Base-by-base conservation (phyloP, 495 filamentous ascomycete species). In the Penicillium crystallinum region DNA sequence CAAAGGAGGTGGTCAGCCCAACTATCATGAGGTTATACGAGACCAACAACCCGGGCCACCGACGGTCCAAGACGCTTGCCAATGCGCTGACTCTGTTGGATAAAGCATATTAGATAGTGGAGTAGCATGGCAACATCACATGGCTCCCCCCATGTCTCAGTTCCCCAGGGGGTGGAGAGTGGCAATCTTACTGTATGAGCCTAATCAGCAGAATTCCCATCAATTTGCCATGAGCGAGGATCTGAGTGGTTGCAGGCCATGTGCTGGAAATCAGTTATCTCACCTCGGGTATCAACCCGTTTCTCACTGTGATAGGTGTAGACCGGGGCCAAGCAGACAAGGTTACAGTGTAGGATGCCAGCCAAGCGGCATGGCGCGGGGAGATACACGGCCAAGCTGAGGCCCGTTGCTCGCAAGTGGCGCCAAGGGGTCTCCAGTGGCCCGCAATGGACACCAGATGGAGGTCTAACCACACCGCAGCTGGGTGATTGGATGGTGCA, bases 291-390 rank as follows among this genome's bases (percentile, higher is more conserved):
- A 50, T 41, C 27, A 22, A 17, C 17, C 12, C 37, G 7, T 34
- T 11, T 7, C 8, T 22, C 0, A 9, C 12, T 34, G n/a, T 31
- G 19, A 41, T 50, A 17, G 48, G 31, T n/a, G 21, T 10, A 10
- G 30, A 35, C 3, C 2, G 5, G 35, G 7, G 45, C 45, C 45
- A 47, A 47, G 37, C 6, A 9, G 3, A 34, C 38, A 34, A n/a
- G 37, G 48, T 50, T 50, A 50, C 48, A 50, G 9, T 41, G 48
- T 17, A 40, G 11, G 12, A 11, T 40, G 19, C 47, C 47, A 50
- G 48, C 48, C 48, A 50, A 50, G 48, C 12, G 19, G 18, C 35
- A 41, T 30, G 37, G 27, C 47, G 47, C 37, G 48, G 48, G 48
- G 48, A 31, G 29, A 50, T 27, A 34, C 29, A 33, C 27, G 31